A percentile compares a stretch with the other conserved stretches of the same genome.
Evolutionary conservation across 345 rosid species (phyloP).

Genomic region (Conringia planisiliqua): DNA sequence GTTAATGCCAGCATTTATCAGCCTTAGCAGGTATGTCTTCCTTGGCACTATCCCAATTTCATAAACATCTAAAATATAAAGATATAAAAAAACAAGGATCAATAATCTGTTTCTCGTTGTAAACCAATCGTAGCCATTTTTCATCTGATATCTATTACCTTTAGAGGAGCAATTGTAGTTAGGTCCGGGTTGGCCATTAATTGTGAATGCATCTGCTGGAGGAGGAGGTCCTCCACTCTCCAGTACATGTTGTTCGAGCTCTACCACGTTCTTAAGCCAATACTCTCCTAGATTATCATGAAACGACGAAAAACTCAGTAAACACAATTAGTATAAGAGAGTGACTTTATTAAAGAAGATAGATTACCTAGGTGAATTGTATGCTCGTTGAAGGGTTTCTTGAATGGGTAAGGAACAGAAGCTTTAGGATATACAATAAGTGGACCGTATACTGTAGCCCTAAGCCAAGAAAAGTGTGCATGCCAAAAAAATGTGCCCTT

Average conservation of each 20-base stretch:
- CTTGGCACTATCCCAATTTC: constrained; percentile 57
- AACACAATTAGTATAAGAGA: background rate
- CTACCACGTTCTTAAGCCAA: constrained; percentile 64
- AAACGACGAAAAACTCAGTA: background rate
- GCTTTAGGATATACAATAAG: constrained; percentile 65
- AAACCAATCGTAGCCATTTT: background rate
- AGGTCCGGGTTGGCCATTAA: constrained; percentile 90
- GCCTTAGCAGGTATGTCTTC: constrained; percentile 69
- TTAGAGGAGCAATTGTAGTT: constrained; percentile 69
- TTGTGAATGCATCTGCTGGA: constrained; percentile 70
- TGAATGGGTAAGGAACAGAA: constrained; percentile 70
- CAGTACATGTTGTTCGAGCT: constrained; percentile 52
- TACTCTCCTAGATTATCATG: constrained; percentile 57
- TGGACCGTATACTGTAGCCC: constrained; percentile 72
- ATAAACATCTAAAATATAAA: constrained; percentile 55
- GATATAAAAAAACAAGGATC: background rate
- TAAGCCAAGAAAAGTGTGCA: constrained; percentile 89
- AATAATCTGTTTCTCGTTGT: background rate
- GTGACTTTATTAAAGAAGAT: background rate
- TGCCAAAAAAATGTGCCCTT: constrained; percentile 86
- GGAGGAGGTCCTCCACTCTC: constrained; percentile 73
- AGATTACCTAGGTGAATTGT: constrained; percentile 56
- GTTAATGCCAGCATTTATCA: constrained; percentile 78
- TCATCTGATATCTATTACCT: constrained; percentile 38
- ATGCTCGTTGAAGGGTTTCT: constrained; percentile 58